Percentiles rank a stretch among this genome's conserved stretches.
These are phyloP conservation scores for Ramalina peruviana DNA, from an alignment of 495 filamentous ascomycete species.

Conservation along the genomic window DNA sequence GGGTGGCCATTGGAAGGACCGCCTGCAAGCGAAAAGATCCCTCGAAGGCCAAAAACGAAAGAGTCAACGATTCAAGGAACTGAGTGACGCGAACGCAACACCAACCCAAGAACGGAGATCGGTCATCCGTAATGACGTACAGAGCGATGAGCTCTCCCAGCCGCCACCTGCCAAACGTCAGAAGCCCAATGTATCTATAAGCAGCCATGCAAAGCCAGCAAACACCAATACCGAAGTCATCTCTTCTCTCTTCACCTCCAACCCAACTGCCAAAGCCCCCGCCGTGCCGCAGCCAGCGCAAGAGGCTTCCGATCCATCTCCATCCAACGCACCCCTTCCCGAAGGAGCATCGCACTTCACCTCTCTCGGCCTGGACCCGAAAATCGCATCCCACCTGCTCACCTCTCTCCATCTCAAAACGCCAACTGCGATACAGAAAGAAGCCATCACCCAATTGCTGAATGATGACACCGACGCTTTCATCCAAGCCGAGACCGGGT, in stretches of 20 bases:
- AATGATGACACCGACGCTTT: slow-evolving; percentile 83
- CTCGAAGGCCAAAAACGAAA: slow-evolving; percentile 28
- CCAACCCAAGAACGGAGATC: slow-evolving; percentile 1
- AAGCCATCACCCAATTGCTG: slow-evolving; percentile 62
- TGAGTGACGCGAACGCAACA: slow-evolving; percentile 5
- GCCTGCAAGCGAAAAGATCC: slow-evolving; percentile 65
- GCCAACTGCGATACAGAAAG: slow-evolving; percentile 88
- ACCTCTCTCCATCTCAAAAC: slow-evolving; percentile 78
- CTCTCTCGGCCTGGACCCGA: slow-evolving; percentile 60
- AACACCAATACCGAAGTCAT: slow-evolving; percentile 41
- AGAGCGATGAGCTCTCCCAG: slow-evolving; percentile 4
- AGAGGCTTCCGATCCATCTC: slow-evolving; percentile 43
- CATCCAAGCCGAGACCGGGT: slow-evolving; percentile 92
- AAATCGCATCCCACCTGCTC: slow-evolving; percentile 67
- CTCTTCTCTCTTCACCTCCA: slow-evolving; percentile 83
- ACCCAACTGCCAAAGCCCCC: slow-evolving; percentile 51
- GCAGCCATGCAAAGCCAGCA: slow-evolving; percentile 9
- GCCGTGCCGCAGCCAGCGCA: slow-evolving; percentile 22
- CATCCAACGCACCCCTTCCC: slow-evolving; percentile 92
- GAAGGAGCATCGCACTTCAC: slow-evolving; percentile 74
- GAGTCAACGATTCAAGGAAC: slow-evolving; percentile 13
- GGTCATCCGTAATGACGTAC: neutral
- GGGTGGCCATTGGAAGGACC: slow-evolving; percentile 84
- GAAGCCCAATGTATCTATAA: slow-evolving; percentile 21
- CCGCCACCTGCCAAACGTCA: slow-evolving; percentile 29